These are phyloP conservation scores for Sphagnum magellanicum DNA, from an alignment of 228 moss, liverwort and hornwort genomes.

Conservation along the genomic window DNA sequence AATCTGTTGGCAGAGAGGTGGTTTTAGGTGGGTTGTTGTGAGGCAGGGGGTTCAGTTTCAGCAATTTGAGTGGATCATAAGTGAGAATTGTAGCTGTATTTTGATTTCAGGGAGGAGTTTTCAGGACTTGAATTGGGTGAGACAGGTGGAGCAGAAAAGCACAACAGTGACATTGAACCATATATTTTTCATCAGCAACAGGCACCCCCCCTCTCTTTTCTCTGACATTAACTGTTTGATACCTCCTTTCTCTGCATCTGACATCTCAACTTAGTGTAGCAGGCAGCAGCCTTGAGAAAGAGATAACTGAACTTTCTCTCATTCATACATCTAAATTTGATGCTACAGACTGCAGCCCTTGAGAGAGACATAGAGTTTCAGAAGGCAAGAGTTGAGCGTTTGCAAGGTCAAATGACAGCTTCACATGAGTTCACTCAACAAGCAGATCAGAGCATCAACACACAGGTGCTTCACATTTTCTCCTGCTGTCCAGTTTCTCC, in stretches of 20 bases:
- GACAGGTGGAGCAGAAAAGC: too few species aligned
- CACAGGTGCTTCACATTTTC: conserved; percentile 53
- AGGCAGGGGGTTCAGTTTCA: too few species aligned
- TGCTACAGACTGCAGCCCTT: conserved; percentile 41
- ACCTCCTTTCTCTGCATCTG: too few species aligned
- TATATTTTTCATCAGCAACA: conserved; percentile 24
- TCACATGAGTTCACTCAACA: conserved; percentile 36
- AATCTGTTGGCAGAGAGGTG: too few species aligned
- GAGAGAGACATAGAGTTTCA: conserved; percentile 56
- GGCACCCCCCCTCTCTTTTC: conserved; percentile 3
- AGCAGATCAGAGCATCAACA: conserved; percentile 19
- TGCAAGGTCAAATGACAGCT: conserved; percentile 40
- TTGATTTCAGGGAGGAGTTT: too few species aligned
- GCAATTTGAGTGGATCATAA: too few species aligned
- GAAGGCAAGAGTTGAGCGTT: conserved; percentile 32
- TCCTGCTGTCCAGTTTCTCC: not conserved
- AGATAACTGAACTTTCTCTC: too few species aligned
- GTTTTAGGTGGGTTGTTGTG: too few species aligned
- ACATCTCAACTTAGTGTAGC: too few species aligned
- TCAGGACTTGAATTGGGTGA: too few species aligned
- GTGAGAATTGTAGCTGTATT: too few species aligned
- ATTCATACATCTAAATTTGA: not conserved
- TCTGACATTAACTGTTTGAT: not conserved
- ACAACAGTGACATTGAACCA: not conserved
- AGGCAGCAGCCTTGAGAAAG: too few species aligned